Evolutionary conservation across 805 yeast genomes (phyloP), one percentile per base, ranked within the genome.

Genomic region (Candida lessepsii): DNA sequence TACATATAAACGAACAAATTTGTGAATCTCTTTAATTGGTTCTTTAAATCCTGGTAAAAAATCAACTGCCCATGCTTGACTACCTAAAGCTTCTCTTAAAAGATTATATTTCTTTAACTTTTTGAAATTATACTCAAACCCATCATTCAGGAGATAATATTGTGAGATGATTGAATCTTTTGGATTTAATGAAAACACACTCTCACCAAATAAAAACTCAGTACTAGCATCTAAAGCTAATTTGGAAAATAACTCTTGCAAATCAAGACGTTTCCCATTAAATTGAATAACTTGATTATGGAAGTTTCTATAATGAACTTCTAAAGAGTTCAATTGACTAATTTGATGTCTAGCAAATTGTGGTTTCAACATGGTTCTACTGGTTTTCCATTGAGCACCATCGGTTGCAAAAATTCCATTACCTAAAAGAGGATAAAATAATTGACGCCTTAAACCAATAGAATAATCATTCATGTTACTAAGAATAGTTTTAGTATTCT

Each of bases 181-280:
- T 7, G 30, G 19, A 9, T 15, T 9, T 16, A 28, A 28, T 8
- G 30, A 15, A 9, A 14, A 16, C 5, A 16, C 19, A 28, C 19
- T 28, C 41, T 63, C 65, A 14, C 72, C 73, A 50, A 67, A 65
- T 39, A 67, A 54, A 44, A 67, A 65, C 42, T 67, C 72, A n/a
- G 70, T 53, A 5, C 70, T 58, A 18, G 70, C 54, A 47, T 67
- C 73, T 35, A 67, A 59, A 11, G 73, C 65, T 13, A 66, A 54
- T 30, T 49, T 54, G 46, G 54, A 61, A 44, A 65, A 64, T 33
- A 60, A 57, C 18, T 60, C 63, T 41, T 65, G 70, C 26, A 65
- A 41, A 42, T 65, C 60, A 40, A 64, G 47, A 7, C 49, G 49
- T 8, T 41, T 25, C 1, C 62, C 66, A 4, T 51, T 13, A 14